Evolutionary conservation across 371 early-diverging fungal species (phyloP).

Genomic region (Saksenaea vasiformis): DNA sequence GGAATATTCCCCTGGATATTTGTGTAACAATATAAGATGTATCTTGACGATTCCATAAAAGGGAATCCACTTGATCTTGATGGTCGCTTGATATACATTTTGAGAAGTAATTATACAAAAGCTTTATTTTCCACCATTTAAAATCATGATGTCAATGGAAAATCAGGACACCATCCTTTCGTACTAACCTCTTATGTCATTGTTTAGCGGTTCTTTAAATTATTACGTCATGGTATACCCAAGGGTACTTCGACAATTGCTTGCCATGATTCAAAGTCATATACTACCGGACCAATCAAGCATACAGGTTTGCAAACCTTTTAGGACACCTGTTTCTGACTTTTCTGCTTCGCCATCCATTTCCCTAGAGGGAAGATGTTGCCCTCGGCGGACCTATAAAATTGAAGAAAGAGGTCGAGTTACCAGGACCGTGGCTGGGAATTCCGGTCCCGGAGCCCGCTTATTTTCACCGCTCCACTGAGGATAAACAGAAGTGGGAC

Average conservation of each 20-base stretch:
- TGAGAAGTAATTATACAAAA: not conserved
- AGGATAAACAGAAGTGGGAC: not conserved
- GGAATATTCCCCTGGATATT: not conserved
- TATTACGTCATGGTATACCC: not conserved
- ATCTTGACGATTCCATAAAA: not conserved
- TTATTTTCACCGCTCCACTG: not conserved
- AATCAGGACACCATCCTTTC: not conserved
- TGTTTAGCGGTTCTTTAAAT: not conserved
- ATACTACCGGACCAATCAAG: not conserved
- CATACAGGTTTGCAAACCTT: not conserved
- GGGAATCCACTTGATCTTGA: not conserved
- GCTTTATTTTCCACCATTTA: not conserved
- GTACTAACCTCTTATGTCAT: constrained; percentile 2
- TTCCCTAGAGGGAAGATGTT: not conserved
- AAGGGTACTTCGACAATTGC: not conserved
- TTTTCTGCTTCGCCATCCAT: not conserved
- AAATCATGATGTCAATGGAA: not conserved
- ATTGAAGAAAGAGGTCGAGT: not conserved
- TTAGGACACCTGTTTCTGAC: not conserved
- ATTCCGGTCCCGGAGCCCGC: not conserved
- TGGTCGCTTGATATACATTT: too few relatives aligned
- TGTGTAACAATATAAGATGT: not conserved
- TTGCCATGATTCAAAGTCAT: not conserved
- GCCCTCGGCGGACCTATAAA: not conserved
- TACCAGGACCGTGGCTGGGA: constrained; percentile 1